Evolutionary conservation across 352 stramenopile species (phyloP).

Genomic region (Pseudoperonospora humuli): DNA sequence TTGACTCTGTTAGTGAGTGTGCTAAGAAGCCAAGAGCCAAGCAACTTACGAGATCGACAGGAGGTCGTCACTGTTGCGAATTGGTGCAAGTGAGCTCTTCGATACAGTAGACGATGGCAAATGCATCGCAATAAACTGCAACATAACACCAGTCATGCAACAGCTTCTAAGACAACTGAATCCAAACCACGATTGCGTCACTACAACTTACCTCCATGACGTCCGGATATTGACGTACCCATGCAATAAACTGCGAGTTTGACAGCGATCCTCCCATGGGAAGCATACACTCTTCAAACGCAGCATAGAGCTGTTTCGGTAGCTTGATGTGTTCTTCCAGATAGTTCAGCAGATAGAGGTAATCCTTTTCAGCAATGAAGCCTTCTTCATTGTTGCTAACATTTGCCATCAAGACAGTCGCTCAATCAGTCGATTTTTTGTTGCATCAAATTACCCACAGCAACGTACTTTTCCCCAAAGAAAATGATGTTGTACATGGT

Average conservation of each 20-base stretch:
- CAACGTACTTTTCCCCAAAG: constrained; percentile 48
- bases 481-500: constrained; percentile 80
- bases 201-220: constrained; percentile 63
- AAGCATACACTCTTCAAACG: constrained; percentile 69
- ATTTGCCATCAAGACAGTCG: background rate
- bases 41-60: constrained; percentile 29
- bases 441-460: background rate
- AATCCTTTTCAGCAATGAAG: constrained; percentile 63
- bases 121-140: constrained; percentile 41
- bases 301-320: constrained; percentile 67
- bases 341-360: constrained; percentile 60
- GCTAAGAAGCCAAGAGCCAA: background rate
- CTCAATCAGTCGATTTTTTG: background rate
- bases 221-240: constrained; percentile 57
- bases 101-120: constrained; percentile 29
- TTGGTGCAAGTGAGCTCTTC: constrained; percentile 26
- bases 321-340: constrained; percentile 50
- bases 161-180: background rate
- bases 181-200: no score
- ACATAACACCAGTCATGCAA: no score
- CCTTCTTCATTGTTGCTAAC: constrained; percentile 36
- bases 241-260: constrained; percentile 64
- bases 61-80: constrained; percentile 39
- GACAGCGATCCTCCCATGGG: constrained; percentile 40
- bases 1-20: constrained; percentile 2